A percentile compares a stretch with the other conserved stretches of the same genome.
These are phyloP conservation scores for Rhizomucor miehei DNA, from an alignment of 371 early-diverging fungal species.

Conservation along the genomic window DNA sequence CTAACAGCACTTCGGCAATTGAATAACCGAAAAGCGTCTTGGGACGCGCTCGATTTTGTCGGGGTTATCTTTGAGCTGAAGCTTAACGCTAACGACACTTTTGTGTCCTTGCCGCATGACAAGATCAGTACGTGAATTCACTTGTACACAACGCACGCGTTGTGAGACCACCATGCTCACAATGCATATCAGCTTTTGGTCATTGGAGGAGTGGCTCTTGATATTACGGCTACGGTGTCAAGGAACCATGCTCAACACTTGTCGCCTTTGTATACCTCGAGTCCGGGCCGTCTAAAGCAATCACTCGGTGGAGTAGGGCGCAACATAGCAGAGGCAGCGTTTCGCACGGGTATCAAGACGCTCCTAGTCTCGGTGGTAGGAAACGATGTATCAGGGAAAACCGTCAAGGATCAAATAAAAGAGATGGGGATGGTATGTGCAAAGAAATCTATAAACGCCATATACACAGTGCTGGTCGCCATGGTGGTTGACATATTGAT, in stretches of 20 bases:
- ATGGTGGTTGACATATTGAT: too few species aligned
- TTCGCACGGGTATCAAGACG: slow-evolving; percentile 58
- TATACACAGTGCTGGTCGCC: too few species aligned
- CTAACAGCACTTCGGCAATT: too few species aligned
- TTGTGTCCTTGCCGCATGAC: too few species aligned
- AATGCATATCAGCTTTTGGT: slow-evolving; percentile 50
- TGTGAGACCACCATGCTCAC: neutral
- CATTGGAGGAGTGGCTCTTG: slow-evolving; percentile 83
- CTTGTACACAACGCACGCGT: neutral
- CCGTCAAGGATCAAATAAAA: slow-evolving; percentile 51
- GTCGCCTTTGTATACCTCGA: slow-evolving; percentile 59
- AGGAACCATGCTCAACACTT: neutral
- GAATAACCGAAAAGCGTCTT: too few species aligned
- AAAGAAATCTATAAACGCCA: slow-evolving; percentile 16
- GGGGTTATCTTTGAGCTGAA: too few species aligned
- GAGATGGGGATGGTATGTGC: slow-evolving; percentile 49
- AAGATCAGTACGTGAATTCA: neutral
- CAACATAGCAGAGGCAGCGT: slow-evolving; percentile 84
- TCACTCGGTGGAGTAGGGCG: slow-evolving; percentile 88
- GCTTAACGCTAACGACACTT: too few species aligned
- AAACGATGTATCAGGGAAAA: slow-evolving; percentile 62
- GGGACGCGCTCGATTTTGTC: too few species aligned
- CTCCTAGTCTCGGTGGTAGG: slow-evolving; percentile 71
- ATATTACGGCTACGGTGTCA: slow-evolving; percentile 57
- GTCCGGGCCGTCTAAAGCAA: slow-evolving; percentile 66